Evolutionary conservation across 345 rosid species (phyloP).

Genomic region (Hypericum androsaemum): DNA sequence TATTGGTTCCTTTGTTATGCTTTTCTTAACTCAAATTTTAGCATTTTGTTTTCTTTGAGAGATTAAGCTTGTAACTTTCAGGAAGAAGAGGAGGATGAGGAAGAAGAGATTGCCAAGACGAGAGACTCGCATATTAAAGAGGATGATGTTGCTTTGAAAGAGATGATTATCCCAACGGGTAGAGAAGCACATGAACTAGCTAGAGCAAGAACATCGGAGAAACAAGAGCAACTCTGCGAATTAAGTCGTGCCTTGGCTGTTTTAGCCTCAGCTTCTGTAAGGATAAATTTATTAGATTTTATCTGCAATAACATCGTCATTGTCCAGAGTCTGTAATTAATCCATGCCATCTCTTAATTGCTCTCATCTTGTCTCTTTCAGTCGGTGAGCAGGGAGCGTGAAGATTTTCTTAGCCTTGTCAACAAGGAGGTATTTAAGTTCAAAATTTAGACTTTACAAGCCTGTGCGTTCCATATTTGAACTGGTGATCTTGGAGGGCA

Average conservation of each 20-base stretch:
- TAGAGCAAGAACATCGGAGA: constrained; percentile 58
- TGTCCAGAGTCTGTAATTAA: not conserved
- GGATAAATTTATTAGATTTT: constrained; percentile 15
- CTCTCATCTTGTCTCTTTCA: constrained; percentile 27
- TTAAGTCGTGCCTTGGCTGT: constrained; percentile 81
- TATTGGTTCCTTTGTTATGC: no score
- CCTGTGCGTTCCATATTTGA: not conserved
- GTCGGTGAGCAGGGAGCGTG: constrained; percentile 87
- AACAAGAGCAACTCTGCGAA: constrained; percentile 68
- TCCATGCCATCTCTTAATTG: constrained; percentile 13
- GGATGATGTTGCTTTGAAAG: constrained; percentile 73
- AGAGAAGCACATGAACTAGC: constrained; percentile 69
- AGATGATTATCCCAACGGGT: constrained; percentile 52
- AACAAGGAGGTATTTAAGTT: constrained; percentile 66
- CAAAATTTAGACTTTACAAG: not conserved
- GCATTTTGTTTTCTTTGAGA: not conserved
- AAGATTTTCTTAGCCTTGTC: constrained; percentile 74
- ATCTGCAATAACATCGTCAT: not conserved
- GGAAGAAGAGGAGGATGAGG: constrained; percentile 84
- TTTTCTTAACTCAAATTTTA: no score
- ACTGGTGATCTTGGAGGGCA: no score
- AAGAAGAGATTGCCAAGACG: constrained; percentile 55
- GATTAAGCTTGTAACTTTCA: constrained; percentile 24
- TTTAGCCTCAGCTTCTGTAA: constrained; percentile 91
- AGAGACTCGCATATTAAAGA: constrained; percentile 43